A percentile compares a stretch with the other conserved stretches of the same genome.
Evolutionary conservation across 768 basidiomycete species (phyloP).

Genomic region (Tubosaeta sp.): DNA sequence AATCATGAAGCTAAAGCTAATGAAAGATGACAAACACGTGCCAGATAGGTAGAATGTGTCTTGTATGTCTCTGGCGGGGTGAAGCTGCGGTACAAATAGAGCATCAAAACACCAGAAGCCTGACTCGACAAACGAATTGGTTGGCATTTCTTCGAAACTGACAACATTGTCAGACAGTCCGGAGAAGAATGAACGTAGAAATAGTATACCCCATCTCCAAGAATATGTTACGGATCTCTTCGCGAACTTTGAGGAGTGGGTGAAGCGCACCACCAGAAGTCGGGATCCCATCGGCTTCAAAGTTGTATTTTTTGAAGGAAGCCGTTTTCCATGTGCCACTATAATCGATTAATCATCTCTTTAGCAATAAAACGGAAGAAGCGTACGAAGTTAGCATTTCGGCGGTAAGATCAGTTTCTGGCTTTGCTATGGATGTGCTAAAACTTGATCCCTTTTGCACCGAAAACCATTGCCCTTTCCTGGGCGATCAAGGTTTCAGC

Average conservation of each 20-base stretch:
- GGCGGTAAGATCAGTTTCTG: slow-evolving; percentile 92
- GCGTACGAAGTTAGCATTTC: slow-evolving; percentile 91
- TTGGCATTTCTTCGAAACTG: slow-evolving; percentile 99
- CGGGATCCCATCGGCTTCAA: slow-evolving; percentile 91
- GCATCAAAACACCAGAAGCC: slow-evolving; percentile 99
- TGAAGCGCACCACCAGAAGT: slow-evolving; percentile 91
- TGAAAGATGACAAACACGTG: slow-evolving; percentile 23
- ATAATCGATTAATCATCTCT: slow-evolving; percentile 3
- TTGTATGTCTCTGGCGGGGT: slow-evolving; percentile 95
- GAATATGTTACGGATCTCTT: slow-evolving; percentile 97
- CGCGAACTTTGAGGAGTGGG: slow-evolving; percentile 94
- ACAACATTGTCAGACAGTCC: slow-evolving; percentile 1
- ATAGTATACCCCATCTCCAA: slow-evolving; percentile 92
- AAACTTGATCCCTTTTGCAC: slow-evolving; percentile 83
- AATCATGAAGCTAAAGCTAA: slow-evolving; percentile 1
- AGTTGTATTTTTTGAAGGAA: slow-evolving; percentile 97
- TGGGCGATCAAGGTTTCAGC: slow-evolving; percentile 29
- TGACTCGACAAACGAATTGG: slow-evolving; percentile 91
- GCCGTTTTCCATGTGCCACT: slow-evolving; percentile 95
- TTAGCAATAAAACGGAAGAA: neutral
- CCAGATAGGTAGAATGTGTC: slow-evolving; percentile 99
- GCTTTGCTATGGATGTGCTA: slow-evolving; percentile 87
- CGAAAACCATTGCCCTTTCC: slow-evolving; percentile 95
- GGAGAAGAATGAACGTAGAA: neutral
- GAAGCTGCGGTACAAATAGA: slow-evolving; percentile 97